Conservation (phyloP, 768 basidiomycete genomes). For the Paxillus ammoniavirescens region DNA sequence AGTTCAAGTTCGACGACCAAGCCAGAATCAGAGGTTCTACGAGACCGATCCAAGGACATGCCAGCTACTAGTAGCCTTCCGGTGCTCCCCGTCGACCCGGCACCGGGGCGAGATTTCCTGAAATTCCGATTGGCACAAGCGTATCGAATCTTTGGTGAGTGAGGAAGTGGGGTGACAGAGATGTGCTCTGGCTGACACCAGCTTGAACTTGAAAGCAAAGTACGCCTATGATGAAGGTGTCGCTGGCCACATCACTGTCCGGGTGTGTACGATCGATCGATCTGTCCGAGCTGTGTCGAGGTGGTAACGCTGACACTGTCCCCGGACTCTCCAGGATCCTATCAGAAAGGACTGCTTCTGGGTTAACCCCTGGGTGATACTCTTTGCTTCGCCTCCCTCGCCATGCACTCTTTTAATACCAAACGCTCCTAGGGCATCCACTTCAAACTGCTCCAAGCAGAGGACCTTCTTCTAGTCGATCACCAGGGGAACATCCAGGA, state of each 20-base stretch:
- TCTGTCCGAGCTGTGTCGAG: background rate
- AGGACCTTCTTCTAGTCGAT: constrained; percentile 46
- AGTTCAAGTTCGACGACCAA: background rate
- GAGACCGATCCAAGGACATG: background rate
- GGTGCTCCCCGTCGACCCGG: constrained; percentile 31
- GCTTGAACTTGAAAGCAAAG: constrained; percentile 8
- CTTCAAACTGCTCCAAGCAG: constrained; percentile 44
- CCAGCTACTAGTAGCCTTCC: background rate
- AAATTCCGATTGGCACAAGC: constrained; percentile 48
- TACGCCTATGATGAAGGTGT: constrained; percentile 47
- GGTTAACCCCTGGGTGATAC: constrained; percentile 45
- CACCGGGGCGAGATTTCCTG: constrained; percentile 40
- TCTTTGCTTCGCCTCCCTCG: background rate
- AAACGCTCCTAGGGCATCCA: constrained; percentile 35
- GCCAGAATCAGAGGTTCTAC: background rate
- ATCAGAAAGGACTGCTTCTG: constrained; percentile 43
- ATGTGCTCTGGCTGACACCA: background rate
- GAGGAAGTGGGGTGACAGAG: background rate
- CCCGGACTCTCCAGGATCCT: constrained; percentile 30
- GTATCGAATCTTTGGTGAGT: constrained; percentile 44
- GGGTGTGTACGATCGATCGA: constrained; percentile 14
- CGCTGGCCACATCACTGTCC: constrained; percentile 52
- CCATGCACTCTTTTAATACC: background rate
- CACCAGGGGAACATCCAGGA: constrained; percentile 33
- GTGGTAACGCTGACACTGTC: background rate